These are phyloP conservation scores for Aspergillus cavernicola DNA, from an alignment of 495 filamentous ascomycete genomes.

Conservation along the genomic window DNA sequence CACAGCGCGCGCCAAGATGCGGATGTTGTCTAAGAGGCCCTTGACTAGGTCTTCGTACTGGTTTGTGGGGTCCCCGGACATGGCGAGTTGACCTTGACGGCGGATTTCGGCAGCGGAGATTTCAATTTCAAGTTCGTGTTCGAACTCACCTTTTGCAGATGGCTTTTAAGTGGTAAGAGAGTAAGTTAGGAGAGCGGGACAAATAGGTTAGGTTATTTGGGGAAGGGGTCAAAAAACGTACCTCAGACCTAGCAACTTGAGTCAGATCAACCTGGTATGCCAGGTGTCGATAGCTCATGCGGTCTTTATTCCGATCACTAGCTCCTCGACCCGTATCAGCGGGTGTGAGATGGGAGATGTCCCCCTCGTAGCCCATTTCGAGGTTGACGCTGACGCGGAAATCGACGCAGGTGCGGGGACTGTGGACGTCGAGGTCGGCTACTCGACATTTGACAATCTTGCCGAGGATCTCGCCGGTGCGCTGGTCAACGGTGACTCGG, in stretches of 20 bases:
- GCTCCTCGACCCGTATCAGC: slow-evolving; percentile 36
- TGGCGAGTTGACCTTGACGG: slow-evolving; percentile 63
- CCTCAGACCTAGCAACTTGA: slow-evolving; percentile 66
- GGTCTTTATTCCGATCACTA: slow-evolving; percentile 75
- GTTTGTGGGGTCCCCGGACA: slow-evolving; percentile 50
- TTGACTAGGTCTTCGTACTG: slow-evolving; percentile 72
- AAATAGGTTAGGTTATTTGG: too few species aligned
- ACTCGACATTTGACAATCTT: slow-evolving; percentile 87
- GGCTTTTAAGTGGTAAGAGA: slow-evolving; percentile 25
- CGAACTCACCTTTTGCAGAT: slow-evolving; percentile 53
- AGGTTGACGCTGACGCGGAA: slow-evolving; percentile 87
- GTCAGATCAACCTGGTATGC: slow-evolving; percentile 87
- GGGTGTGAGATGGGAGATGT: slow-evolving; percentile 49
- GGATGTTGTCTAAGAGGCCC: slow-evolving; percentile 81
- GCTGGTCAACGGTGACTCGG: slow-evolving; percentile 72
- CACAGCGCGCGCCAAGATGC: slow-evolving; percentile 57
- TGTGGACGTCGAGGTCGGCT: slow-evolving; percentile 77
- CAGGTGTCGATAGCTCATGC: slow-evolving; percentile 81
- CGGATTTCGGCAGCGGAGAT: slow-evolving; percentile 62
- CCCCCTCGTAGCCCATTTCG: slow-evolving; percentile 80
- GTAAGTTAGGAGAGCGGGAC: not conserved
- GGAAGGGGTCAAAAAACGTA: too few species aligned
- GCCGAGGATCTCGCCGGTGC: slow-evolving; percentile 65
- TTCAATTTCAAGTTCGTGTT: slow-evolving; percentile 89
- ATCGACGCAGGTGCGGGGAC: slow-evolving; percentile 68